Conservation (phyloP, 2,329 filamentous ascomycete species). For the Pseudocercospora vitis region DNA sequence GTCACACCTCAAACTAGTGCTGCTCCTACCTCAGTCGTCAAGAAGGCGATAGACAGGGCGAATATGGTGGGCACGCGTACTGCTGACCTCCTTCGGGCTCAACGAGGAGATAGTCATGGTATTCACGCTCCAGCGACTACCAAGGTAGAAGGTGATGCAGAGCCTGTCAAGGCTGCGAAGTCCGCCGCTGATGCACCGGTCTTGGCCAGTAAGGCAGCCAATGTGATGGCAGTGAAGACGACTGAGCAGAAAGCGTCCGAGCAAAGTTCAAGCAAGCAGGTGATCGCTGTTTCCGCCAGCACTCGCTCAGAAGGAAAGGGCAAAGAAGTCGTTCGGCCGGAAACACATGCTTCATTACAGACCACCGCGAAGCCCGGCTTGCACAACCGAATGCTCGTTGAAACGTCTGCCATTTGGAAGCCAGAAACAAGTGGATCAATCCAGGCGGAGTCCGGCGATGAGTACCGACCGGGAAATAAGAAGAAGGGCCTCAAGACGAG, state of each 20-base stretch:
- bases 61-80: background rate
- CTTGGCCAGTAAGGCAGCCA: background rate
- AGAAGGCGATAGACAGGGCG: background rate
- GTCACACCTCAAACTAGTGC: constrained; percentile 13
- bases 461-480: no score
- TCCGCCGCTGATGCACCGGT: background rate
- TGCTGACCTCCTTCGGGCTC: background rate
- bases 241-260: background rate
- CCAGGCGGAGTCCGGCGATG: background rate
- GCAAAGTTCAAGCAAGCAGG: background rate
- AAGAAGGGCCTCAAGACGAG: background rate
- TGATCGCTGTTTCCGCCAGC: no score
- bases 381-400: background rate
- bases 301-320: no score
- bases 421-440: background rate
- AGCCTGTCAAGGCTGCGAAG: background rate
- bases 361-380: no score
- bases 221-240: background rate
- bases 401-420: background rate
- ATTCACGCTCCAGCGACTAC: background rate
- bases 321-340: no score
- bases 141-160: background rate
- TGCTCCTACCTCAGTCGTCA: constrained; percentile 6
- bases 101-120: background rate
- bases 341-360: no score